Conservation (phyloP, 768 basidiomycete genomes). For the Rhizopogon vulgaris region DNA sequence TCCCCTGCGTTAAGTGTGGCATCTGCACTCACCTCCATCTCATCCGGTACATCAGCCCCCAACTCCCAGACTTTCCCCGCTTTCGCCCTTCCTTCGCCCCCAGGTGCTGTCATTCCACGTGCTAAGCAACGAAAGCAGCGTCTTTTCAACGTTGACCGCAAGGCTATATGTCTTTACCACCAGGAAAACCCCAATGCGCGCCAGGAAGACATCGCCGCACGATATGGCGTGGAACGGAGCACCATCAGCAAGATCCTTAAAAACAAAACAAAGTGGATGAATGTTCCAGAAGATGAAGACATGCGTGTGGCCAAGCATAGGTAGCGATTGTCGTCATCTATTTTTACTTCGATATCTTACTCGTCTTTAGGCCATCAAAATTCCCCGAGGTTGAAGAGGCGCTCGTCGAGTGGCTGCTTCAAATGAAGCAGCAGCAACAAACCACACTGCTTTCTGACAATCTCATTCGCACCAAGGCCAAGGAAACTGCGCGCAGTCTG, state of each 20-base stretch:
- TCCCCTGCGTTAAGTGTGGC: constrained; percentile 60
- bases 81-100: constrained; percentile 24
- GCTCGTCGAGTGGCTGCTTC: constrained; percentile 54
- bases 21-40: constrained; percentile 48
- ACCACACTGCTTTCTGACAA: constrained; percentile 57
- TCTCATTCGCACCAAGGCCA: constrained; percentile 57
- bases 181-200: constrained; percentile 57
- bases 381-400: constrained; percentile 72
- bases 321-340: constrained; percentile 28
- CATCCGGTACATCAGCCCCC: constrained; percentile 30
- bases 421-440: constrained; percentile 42
- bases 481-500: constrained; percentile 52
- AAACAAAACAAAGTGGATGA: constrained; percentile 77
- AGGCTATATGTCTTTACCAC: constrained; percentile 66
- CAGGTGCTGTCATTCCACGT: constrained; percentile 26
- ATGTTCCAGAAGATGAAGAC: constrained; percentile 51
- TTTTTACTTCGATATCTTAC: constrained; percentile 9
- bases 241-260: constrained; percentile 94
- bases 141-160: constrained; percentile 69
- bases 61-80: constrained; percentile 25
- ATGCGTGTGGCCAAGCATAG: constrained; percentile 64
- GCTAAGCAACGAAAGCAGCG: constrained; percentile 64
- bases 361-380: constrained; percentile 56
- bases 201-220: constrained; percentile 79
- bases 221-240: constrained; percentile 79